A percentile compares a stretch with the other conserved stretches of the same genome.
phyloP scores from a whole-genome alignment of 148 eudicot genomes.

The Vaccinium darrowii region DNA sequence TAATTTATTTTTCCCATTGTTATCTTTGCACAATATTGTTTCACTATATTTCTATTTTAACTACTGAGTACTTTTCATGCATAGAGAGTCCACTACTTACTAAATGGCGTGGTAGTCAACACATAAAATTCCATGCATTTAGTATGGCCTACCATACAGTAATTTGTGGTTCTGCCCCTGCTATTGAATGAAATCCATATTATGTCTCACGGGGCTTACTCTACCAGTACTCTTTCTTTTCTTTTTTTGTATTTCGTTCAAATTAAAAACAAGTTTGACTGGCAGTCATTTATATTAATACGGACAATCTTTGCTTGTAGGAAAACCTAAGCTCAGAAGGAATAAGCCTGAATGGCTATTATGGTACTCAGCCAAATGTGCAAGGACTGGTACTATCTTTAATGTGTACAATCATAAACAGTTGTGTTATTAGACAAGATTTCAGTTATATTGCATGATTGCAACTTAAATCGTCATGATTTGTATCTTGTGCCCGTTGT shows the following conservation, averaged over 20 bases:
- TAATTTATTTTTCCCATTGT: not conserved
- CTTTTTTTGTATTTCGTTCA: not conserved
- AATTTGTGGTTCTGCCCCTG: not conserved
- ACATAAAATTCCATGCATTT: not conserved
- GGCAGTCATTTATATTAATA: not conserved
- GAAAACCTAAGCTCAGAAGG: slow-evolving; percentile 59
- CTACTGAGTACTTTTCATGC: not conserved
- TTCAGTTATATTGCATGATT: not conserved
- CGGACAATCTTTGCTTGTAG: slow-evolving; percentile 25
- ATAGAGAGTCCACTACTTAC: not conserved
- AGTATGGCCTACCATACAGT: not conserved
- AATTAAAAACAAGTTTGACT: not conserved
- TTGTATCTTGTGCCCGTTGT: slow-evolving; percentile 25
- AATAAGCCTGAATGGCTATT: slow-evolving; percentile 58
- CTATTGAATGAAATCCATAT: not conserved
- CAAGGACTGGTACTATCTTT: slow-evolving; percentile 68
- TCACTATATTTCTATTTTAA: not conserved
- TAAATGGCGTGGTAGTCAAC: not conserved
- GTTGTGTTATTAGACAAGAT: not conserved
- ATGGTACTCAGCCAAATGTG: slow-evolving; percentile 67
- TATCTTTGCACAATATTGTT: not conserved
- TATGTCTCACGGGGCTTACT: not conserved
- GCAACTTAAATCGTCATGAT: slow-evolving; percentile 1
- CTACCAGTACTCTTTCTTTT: not conserved
- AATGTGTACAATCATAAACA: not conserved